phyloP scores from a whole-genome alignment of 106 monocot species.

The Apostasia shenzhenica region DNA sequence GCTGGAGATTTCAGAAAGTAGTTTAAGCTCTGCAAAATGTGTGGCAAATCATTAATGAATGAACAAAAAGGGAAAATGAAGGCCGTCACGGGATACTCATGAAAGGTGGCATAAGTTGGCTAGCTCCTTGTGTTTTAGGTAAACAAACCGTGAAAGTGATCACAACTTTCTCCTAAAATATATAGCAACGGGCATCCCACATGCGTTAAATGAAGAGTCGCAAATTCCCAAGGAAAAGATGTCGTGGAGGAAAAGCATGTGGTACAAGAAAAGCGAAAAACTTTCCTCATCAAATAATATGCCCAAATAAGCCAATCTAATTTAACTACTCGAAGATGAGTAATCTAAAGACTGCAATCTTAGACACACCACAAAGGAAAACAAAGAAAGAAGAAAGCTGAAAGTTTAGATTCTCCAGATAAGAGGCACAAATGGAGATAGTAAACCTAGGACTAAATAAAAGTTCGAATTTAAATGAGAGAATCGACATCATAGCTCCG shows the following conservation, averaged over 20 bases:
- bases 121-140: too few relatives aligned
- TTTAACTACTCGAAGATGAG: too few relatives aligned
- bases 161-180: not conserved
- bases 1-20: not conserved
- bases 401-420: too few relatives aligned
- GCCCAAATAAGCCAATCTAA: too few relatives aligned
- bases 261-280: not conserved
- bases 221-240: not conserved
- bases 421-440: too few relatives aligned
- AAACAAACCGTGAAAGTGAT: not conserved
- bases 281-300: not conserved
- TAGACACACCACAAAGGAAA: too few relatives aligned
- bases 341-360: too few relatives aligned
- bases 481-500: too few relatives aligned
- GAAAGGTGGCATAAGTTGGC: not conserved
- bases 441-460: too few relatives aligned
- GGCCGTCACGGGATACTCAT: not conserved
- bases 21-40: slow-evolving; percentile 1
- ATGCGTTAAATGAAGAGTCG: not conserved
- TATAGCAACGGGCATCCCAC: not conserved
- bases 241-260: not conserved
- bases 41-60: slow-evolving; percentile 1
- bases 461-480: too few relatives aligned
- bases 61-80: not conserved
- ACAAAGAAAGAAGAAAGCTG: too few relatives aligned